These are phyloP conservation scores for Verticillium albo-atrum DNA, from an alignment of 2,329 filamentous ascomycete species.

Conservation along the genomic window DNA sequence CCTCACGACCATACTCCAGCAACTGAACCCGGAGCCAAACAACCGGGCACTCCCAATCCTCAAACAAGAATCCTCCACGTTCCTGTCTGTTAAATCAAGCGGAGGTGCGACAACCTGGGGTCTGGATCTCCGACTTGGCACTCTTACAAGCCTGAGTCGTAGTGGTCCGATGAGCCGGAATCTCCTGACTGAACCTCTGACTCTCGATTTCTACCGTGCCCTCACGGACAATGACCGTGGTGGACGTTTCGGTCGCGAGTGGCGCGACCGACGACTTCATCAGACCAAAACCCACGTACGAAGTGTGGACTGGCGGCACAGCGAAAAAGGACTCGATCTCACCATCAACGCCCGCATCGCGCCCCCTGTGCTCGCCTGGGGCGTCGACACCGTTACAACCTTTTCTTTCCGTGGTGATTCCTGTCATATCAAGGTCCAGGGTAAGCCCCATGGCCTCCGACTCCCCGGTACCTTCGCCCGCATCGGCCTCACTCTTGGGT, in stretches of 20 bases:
- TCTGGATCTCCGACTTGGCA: slow-evolving; percentile 38
- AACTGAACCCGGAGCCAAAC: slow-evolving; percentile 20
- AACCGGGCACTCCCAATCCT: slow-evolving; percentile 9
- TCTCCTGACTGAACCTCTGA: slow-evolving; percentile 38
- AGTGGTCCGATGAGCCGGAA: slow-evolving; percentile 28
- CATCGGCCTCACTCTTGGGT: slow-evolving; percentile 53
- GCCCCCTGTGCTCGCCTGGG: slow-evolving; percentile 61
- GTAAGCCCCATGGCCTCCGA: slow-evolving; percentile 34
- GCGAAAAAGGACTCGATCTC: slow-evolving; percentile 30
- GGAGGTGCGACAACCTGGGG: slow-evolving; percentile 33
- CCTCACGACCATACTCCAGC: slow-evolving; percentile 23
- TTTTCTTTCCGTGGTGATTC: slow-evolving; percentile 49
- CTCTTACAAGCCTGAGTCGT: slow-evolving; percentile 36
- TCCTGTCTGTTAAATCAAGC: slow-evolving; percentile 29
- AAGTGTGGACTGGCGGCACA: slow-evolving; percentile 24
- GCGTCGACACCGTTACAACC: slow-evolving; percentile 41
- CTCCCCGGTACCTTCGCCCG: slow-evolving; percentile 56
- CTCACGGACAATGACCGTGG: slow-evolving; percentile 62
- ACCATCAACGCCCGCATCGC: slow-evolving; percentile 50
- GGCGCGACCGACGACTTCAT: slow-evolving; percentile 44
- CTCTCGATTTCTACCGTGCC: slow-evolving; percentile 58
- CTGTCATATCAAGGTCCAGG: slow-evolving; percentile 45
- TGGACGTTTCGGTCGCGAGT: slow-evolving; percentile 50
- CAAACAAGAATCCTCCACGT: slow-evolving; percentile 5
- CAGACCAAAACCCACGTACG: slow-evolving; percentile 39